Percentiles rank a stretch among this genome's conserved stretches.
Evolutionary conservation across 2,329 filamentous ascomycete species (phyloP).

Genomic region (Colletotrichum karsti): DNA sequence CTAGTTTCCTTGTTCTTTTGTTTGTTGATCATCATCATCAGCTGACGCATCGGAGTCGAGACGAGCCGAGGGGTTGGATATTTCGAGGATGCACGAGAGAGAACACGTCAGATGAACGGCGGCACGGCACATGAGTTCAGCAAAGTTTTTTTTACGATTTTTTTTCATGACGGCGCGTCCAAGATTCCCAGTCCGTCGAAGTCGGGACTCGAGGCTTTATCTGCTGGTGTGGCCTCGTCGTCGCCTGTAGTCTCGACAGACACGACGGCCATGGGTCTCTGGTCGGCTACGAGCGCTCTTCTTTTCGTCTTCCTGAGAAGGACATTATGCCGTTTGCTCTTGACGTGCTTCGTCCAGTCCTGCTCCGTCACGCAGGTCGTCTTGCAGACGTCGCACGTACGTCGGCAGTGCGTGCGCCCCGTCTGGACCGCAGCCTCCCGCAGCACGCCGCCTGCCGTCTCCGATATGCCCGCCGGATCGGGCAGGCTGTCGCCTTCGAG

Average conservation of each 20-base stretch:
- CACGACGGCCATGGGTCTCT: constrained; percentile 19
- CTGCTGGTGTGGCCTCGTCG: background rate
- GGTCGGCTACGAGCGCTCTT: constrained; percentile 42
- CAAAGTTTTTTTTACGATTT: background rate
- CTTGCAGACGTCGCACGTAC: constrained; percentile 78
- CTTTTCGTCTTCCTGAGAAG: constrained; percentile 45
- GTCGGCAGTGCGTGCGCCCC: constrained; percentile 64
- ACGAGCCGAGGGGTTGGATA: background rate
- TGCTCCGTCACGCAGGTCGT: constrained; percentile 66
- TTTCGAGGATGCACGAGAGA: background rate
- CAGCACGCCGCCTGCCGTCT: constrained; percentile 62
- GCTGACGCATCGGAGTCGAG: background rate
- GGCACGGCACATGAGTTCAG: background rate
- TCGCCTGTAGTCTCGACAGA: background rate
- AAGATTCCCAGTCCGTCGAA: constrained; percentile 14
- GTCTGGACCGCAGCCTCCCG: constrained; percentile 54
- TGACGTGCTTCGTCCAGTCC: constrained; percentile 49
- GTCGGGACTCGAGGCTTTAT: constrained; percentile 13
- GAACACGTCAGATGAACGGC: constrained; percentile 6
- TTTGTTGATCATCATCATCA: background rate
- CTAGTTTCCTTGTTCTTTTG: background rate
- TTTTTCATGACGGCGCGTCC: background rate
- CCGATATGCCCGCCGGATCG: constrained; percentile 55
- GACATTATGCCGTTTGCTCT: constrained; percentile 44
- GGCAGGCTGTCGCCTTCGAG: constrained; percentile 65